Base-by-base conservation (phyloP, 2,329 filamentous ascomycete genomes). In the Capronia americana region DNA sequence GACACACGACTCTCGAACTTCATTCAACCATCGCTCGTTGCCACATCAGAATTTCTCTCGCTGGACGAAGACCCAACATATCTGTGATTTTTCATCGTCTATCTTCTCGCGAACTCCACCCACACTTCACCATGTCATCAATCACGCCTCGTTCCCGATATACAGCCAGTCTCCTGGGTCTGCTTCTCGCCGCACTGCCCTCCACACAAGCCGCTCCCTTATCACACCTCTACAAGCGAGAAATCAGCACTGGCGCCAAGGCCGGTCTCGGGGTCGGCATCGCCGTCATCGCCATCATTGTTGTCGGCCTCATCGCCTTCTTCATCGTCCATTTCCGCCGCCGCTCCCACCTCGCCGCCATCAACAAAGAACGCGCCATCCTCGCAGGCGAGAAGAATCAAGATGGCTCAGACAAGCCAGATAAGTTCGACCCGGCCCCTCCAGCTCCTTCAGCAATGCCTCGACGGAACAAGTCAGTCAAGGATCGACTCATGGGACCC, bases 401-500 rank as follows among this genome's bases (percentile, higher is more conserved):
- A 50, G 71, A 73, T 46, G 71, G 71, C 32, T 59, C 70, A 1
- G 71, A 72, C 66, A 71, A 70, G 59, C 34, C 55, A 8, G 71
- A 72, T 55, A 72, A 70, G 58, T 70, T 69, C 55, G 70, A 64
- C 14, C 51, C 60, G 2, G 57, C 55, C 50, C 68, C 69, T 44
- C 34, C 68, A 48, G 44, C 26, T 1, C 26, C 62, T 10, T 53
- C 63, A 8, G 57, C 54, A 5, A 68, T 72, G 32, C 71, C 71
- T 10, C 61, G 69, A 64, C 63, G 71, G 61, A 68, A 72, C 57
- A 73, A 73, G 61, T 71, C 68, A 12, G 70, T 73, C 59, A 73
- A 73, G 38, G 71, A 73, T 50, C 61, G 71, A 54, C 63, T 73
- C 8, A 73, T 73, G 71, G 71, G 71, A 20, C 71, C 71, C 20